Conservation (phyloP, 2,329 filamentous ascomycete genomes). For the Colletotrichum tanaceti region DNA sequence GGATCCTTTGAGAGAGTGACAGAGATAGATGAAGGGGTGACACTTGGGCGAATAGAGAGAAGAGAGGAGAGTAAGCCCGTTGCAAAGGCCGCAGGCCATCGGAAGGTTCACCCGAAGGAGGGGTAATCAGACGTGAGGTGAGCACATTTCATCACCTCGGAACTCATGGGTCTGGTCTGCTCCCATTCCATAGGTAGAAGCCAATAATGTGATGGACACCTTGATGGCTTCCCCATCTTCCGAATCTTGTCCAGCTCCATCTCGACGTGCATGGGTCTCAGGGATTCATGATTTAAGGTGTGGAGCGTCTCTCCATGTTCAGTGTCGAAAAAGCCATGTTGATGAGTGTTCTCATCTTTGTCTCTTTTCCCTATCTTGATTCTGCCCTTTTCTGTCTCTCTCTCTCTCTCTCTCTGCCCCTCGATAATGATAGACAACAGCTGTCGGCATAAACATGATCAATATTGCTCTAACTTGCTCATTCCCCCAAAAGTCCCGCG, state of each 20-base stretch:
- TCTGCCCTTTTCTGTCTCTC: neutral
- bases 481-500: no score
- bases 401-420: neutral
- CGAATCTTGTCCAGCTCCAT: neutral
- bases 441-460: slow-evolving; percentile 41
- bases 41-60: neutral
- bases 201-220: slow-evolving; percentile 36
- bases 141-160: slow-evolving; percentile 36
- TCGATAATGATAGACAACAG: neutral
- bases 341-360: no score
- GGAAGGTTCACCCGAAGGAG: neutral
- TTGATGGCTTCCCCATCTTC: slow-evolving; percentile 22
- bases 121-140: slow-evolving; percentile 27
- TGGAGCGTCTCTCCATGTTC: no score
- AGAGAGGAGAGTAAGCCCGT: slow-evolving; percentile 17
- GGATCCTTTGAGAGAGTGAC: neutral
- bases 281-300: neutral
- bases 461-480: slow-evolving; percentile 52
- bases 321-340: no score
- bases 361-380: neutral
- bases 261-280: neutral
- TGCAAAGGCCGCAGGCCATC: no score
- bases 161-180: slow-evolving; percentile 3
- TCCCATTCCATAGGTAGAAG: slow-evolving; percentile 8
- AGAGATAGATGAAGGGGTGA: slow-evolving; percentile 13